Evolutionary conservation across 2,329 filamentous ascomycete species (phyloP).

Genomic region (Colletotrichum sp.): DNA sequence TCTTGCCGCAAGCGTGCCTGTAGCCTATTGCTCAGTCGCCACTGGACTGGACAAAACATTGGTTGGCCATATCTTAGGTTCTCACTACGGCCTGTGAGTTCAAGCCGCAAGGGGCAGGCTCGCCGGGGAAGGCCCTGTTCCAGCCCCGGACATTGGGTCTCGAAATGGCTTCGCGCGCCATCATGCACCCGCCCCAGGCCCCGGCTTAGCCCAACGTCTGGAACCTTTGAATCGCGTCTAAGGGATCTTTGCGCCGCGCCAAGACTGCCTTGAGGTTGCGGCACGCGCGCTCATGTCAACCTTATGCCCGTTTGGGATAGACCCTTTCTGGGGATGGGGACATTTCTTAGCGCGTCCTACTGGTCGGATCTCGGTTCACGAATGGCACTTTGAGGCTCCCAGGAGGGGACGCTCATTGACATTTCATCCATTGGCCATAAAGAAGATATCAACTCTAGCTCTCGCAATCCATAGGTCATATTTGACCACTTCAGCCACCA

Average conservation of each 20-base stretch:
- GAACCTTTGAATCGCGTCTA: conserved; percentile 2
- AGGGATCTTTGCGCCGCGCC: conserved; percentile 4
- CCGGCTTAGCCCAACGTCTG: not conserved
- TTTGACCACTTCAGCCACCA: not conserved
- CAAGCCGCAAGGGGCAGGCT: not conserved
- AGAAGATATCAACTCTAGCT: not conserved
- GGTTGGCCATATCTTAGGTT: not conserved
- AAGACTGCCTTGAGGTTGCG: not conserved
- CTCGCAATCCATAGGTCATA: not conserved
- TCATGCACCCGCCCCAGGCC: not conserved
- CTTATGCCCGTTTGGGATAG: not conserved
- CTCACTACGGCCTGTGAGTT: not conserved
- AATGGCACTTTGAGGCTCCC: not conserved
- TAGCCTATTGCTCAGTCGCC: not conserved
- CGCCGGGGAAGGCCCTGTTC: not conserved
- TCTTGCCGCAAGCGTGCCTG: not conserved
- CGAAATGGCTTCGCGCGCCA: not conserved
- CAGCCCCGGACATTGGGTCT: conserved; percentile 6
- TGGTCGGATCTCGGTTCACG: not conserved
- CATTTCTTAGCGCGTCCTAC: not conserved
- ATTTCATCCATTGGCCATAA: not conserved
- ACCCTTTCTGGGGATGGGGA: not conserved
- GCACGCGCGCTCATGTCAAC: not conserved
- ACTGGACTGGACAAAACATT: not conserved
- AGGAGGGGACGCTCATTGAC: not conserved